Evolutionary conservation across 768 basidiomycete species (phyloP), one percentile per base, ranked within the genome.

Genomic region (Psilocybe cubensis): DNA sequence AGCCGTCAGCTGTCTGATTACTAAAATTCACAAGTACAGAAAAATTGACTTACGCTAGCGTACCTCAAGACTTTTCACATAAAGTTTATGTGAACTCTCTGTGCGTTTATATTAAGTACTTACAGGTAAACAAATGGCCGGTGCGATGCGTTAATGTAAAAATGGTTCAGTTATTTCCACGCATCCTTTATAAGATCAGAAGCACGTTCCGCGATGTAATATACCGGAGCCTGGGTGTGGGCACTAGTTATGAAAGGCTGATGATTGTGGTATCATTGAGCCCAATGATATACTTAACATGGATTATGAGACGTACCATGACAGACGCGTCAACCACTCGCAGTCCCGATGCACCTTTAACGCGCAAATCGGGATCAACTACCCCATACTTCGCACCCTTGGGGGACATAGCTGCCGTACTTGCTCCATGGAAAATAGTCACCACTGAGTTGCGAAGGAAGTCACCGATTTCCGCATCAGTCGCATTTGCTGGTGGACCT

Each of bases 251-350:
- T 9, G 45, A 25, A 46, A 2, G 45, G 45, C 45, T 46, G 20
- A 42, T 7, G 17, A 20, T 7, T n/a, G 18, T 17, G 6, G 12
- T 33, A 42, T 42, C 41, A 42, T 5, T n/a, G 6, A 42, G 5
- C 6, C 17, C 31, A 33, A 20, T 7, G 41, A 9, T 35, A 17
- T 42, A n/a, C 21, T 7, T 20, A 24, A 45, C 14, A 45, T n/a
- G n/a, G n/a, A n/a, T n/a, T n/a, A 23, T 24, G 6, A 9, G 2
- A 46, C 46, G 6, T 8, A 48, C 46, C 46, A 48, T 48, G 5
- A 53, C 42, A 3, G 52, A 53, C 14, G 52, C 52, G 20, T 53
- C 52, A 4, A 53, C 41, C 9, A 53, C 21, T 17, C 52, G 41
- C 23, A 53, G 23, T 4, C 52, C 52, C 7, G 42, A 41, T 5